Evolutionary conservation across 495 filamentous ascomycete genomes (phyloP), one percentile per base, ranked within the genome.

Genomic region (Aspergillus asperescens): DNA sequence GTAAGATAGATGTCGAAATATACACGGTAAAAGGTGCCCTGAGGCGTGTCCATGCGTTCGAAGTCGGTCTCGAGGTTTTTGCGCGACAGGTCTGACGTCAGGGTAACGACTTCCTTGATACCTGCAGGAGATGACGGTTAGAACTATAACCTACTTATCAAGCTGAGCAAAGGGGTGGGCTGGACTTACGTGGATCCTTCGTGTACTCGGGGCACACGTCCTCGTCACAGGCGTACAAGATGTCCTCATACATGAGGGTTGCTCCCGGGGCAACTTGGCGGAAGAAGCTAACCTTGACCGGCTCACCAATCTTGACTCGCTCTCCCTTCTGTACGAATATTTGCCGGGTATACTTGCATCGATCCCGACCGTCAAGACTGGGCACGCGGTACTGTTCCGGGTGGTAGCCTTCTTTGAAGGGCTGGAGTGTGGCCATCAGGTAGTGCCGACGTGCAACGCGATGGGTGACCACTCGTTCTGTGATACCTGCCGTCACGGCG

Each of bases 31-130:
- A 98, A 98, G 10, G 91, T 95, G 50, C 93, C 93, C 66, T 98
- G 93, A 1, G 93, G 93, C 4, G 93, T 98, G 69, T 98, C 93
- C 93, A 98, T 98, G 60, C 94, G 83, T 72, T 98, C 93, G 54
- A 98, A 98, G 65, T 98, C 93, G 67, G 95, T 97, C 69, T 98
- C 93, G 1, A 98, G 83, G 66, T 96, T 97, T 79, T 98, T 98
- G 55, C 93, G 86, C 13, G 90, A 95, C 29, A 98, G 79, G 67
- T 98, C 93, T 38, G 90, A 96, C 7, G 94, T 97, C 34, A 98
- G 84, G 2, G 93, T 98, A 53, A 98, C 94, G 25, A 98, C 90
- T 70, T 98, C 93, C 79, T 97, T 97, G 82, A 98, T 96, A 57
- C 91, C 92, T 98, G 46, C 22, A 29, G 18, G 13, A 42, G 60